Conservation (phyloP, 345 rosid species). For the Luvunga scandens region DNA sequence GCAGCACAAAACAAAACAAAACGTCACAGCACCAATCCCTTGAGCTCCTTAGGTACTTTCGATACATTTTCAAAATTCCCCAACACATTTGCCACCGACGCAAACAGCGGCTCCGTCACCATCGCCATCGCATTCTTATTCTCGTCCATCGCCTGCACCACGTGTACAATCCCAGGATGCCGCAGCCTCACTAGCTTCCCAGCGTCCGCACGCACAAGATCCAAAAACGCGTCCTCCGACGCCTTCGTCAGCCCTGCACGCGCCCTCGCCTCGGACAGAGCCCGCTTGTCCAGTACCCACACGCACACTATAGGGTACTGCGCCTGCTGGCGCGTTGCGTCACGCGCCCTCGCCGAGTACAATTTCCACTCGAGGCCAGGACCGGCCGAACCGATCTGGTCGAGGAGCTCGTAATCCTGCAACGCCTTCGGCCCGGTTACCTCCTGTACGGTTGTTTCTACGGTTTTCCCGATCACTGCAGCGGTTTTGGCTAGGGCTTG, state of each 20-base stretch:
- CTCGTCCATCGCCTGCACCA: conserved; percentile 95
- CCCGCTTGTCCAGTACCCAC: conserved; percentile 90
- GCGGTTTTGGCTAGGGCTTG: conserved; percentile 98
- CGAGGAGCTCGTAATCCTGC: conserved; percentile 89
- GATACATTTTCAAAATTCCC: conserved; percentile 77
- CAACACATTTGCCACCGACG: conserved; percentile 86
- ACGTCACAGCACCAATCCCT: conserved; percentile 59
- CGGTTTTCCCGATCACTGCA: conserved; percentile 94
- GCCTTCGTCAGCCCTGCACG: conserved; percentile 84
- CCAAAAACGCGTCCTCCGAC: conserved; percentile 81
- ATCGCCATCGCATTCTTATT: conserved; percentile 91
- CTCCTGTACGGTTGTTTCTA: conserved; percentile 95
- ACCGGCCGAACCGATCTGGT: conserved; percentile 98
- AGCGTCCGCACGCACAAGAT: conserved; percentile 82
- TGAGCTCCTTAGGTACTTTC: conserved; percentile 83
- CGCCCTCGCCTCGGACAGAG: conserved; percentile 65
- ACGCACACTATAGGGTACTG: conserved; percentile 94
- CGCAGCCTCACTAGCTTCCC: conserved; percentile 76
- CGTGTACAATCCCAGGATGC: conserved; percentile 97
- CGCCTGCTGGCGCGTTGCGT: conserved; percentile 54
- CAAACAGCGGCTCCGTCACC: conserved; percentile 94
- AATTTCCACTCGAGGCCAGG: conserved; percentile 97
- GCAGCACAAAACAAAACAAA: not conserved
- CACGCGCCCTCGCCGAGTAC: conserved; percentile 76
- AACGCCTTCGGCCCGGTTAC: conserved; percentile 89